These are phyloP conservation scores for Pseudohalonectria lignicola DNA, from an alignment of 2,329 filamentous ascomycete species.

Conservation along the genomic window DNA sequence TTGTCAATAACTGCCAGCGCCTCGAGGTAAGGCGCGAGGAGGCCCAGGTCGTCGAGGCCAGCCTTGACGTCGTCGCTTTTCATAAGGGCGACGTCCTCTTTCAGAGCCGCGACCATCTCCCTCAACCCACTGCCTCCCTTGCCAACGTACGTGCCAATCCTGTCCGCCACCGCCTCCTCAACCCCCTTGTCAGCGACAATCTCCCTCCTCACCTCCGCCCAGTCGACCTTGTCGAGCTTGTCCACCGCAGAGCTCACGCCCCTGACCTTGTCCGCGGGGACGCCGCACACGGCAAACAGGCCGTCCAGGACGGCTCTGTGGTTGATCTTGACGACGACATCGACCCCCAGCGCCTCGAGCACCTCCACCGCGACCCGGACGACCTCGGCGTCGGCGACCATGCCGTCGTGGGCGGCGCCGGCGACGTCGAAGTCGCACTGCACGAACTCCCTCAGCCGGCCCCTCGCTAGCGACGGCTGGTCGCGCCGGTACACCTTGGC, in stretches of 20 bases:
- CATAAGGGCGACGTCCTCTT: conserved; percentile 54
- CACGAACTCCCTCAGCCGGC: conserved; percentile 91
- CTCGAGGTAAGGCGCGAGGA: conserved; percentile 74
- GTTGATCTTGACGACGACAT: conserved; percentile 86
- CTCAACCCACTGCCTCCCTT: conserved; percentile 10
- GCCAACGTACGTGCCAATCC: conserved; percentile 69
- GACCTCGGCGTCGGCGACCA: conserved; percentile 88
- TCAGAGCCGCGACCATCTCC: conserved; percentile 63
- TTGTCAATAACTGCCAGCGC: conserved; percentile 61
- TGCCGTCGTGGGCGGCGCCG: conserved; percentile 66
- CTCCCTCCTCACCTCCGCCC: conserved; percentile 81
- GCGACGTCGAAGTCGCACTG: conserved; percentile 97
- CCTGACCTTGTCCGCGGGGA: conserved; percentile 76
- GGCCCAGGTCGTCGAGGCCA: conserved; percentile 69
- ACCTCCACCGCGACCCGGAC: conserved; percentile 76
- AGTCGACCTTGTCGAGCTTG: conserved; percentile 81
- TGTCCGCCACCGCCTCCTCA: conserved; percentile 65
- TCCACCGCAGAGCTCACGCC: conserved; percentile 89
- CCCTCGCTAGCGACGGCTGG: conserved; percentile 61
- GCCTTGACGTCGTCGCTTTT: conserved; percentile 67
- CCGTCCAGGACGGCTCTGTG: conserved; percentile 91
- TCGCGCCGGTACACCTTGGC: conserved; percentile 66
- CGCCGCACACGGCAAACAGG: conserved; percentile 82
- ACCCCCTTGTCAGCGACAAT: conserved; percentile 92
- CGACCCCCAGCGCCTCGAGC: conserved; percentile 66